Evolutionary conservation across 805 yeast genomes (phyloP).

Genomic region (Barnettozyma wickerhamii): DNA sequence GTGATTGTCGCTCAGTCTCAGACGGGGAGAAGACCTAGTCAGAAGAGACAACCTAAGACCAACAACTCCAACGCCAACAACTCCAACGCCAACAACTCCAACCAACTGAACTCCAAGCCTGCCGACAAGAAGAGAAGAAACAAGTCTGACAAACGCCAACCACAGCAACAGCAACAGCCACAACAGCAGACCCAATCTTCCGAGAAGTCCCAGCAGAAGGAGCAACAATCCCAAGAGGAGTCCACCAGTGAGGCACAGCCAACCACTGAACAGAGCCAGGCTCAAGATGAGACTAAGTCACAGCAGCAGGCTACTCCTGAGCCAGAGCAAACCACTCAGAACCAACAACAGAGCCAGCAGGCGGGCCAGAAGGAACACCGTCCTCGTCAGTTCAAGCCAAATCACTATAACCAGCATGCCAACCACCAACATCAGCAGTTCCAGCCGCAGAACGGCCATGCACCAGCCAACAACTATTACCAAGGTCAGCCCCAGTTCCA

Average conservation of each 20-base stretch:
- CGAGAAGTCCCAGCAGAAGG: slow-evolving; percentile 6
- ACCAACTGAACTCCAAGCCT: slow-evolving; percentile 5
- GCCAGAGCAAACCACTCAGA: slow-evolving; percentile 10
- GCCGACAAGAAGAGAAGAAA: slow-evolving; percentile 25
- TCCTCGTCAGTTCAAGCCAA: slow-evolving; percentile 20
- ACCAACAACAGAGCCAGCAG: slow-evolving; percentile 9
- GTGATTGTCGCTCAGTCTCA: slow-evolving; percentile 39
- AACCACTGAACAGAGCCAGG: no score
- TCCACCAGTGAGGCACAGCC: no score
- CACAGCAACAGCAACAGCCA: slow-evolving; percentile 5
- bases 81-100: slow-evolving; percentile 3
- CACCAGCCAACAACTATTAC: slow-evolving; percentile 1
- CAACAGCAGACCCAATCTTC: slow-evolving; percentile 3
- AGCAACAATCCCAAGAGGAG: slow-evolving; percentile 9
- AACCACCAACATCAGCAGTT: slow-evolving; percentile 9
- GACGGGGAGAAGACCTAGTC: slow-evolving; percentile 18
- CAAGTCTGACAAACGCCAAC: slow-evolving; percentile 21
- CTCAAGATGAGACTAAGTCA: slow-evolving; percentile 1
- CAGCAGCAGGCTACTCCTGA: slow-evolving; percentile 7
- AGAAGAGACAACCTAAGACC: slow-evolving; percentile 19
- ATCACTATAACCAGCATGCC: no score
- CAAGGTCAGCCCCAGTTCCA: slow-evolving; percentile 9
- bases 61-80: slow-evolving; percentile 7
- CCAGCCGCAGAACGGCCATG: slow-evolving; percentile 12
- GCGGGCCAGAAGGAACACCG: slow-evolving; percentile 5